Percentiles rank a stretch among this genome's conserved stretches.
These are phyloP conservation scores for Botrytis tulipae DNA, from an alignment of 2,329 filamentous ascomycete species.

Conservation along the genomic window DNA sequence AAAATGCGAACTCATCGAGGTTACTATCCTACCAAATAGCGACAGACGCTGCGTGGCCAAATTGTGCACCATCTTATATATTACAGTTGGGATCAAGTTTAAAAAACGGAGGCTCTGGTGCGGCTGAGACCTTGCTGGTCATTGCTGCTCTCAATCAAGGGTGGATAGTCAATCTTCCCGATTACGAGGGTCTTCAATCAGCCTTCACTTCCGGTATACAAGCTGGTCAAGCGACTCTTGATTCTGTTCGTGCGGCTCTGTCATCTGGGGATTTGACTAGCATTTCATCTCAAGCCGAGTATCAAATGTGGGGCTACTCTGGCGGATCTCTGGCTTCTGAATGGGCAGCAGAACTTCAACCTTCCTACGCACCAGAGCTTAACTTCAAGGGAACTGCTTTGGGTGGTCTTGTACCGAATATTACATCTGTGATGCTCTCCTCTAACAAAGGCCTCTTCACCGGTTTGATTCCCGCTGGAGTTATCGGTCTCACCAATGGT, in stretches of 20 bases:
- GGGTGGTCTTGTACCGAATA: slow-evolving; percentile 48
- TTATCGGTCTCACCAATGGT: slow-evolving; percentile 23
- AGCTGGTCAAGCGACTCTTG: slow-evolving; percentile 27
- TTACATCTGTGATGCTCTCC: slow-evolving; percentile 40
- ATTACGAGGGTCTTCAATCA: slow-evolving; percentile 29
- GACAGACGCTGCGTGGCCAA: slow-evolving; percentile 42
- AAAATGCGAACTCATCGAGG: not conserved
- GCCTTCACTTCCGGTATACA: slow-evolving; percentile 23
- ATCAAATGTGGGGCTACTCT: slow-evolving; percentile 53
- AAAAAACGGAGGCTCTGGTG: slow-evolving; percentile 37
- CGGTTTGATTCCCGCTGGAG: slow-evolving; percentile 29
- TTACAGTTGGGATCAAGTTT: not conserved
- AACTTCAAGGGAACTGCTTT: slow-evolving; percentile 49
- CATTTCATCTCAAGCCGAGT: not conserved
- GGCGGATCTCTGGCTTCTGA: slow-evolving; percentile 53
- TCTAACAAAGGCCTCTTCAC: slow-evolving; percentile 39
- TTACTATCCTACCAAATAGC: slow-evolving; percentile 46
- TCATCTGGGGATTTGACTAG: not conserved
- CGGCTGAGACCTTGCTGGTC: slow-evolving; percentile 27
- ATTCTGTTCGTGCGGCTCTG: slow-evolving; percentile 29
- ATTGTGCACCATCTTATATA: slow-evolving; percentile 43
- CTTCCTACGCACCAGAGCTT: slow-evolving; percentile 53
- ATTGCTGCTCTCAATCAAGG: slow-evolving; percentile 21
- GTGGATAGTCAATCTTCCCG: slow-evolving; percentile 28
- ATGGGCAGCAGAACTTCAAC: slow-evolving; percentile 52